phyloP scores from a whole-genome alignment of 768 basidiomycete species.

The Xerocomus potaroensis region DNA sequence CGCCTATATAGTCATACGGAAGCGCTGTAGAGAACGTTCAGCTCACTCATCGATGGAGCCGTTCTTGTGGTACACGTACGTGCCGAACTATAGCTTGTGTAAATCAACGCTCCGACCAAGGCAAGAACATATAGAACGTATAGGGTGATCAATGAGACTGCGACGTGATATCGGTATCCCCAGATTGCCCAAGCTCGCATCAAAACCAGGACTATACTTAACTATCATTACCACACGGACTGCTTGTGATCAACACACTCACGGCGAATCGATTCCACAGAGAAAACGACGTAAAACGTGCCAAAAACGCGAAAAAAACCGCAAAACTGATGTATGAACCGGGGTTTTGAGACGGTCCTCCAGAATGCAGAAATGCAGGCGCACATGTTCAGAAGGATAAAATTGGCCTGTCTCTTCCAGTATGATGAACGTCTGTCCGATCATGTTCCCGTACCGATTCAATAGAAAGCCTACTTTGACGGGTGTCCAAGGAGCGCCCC shows the following conservation, averaged over 20 bases:
- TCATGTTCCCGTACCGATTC: slow-evolving; percentile 10
- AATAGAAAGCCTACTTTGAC: slow-evolving; percentile 7
- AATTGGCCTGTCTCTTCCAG: slow-evolving; percentile 12
- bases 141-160: neutral
- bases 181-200: slow-evolving; percentile 3
- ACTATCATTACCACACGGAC: neutral
- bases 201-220: neutral
- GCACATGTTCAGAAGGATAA: neutral
- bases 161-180: neutral
- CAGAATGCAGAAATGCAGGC: neutral
- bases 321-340: neutral
- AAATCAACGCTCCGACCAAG: neutral
- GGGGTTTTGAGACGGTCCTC: neutral
- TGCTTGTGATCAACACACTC: neutral
- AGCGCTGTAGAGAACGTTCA: neutral
- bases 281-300: neutral
- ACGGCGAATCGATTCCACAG: slow-evolving; percentile 2
- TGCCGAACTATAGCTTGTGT: neutral
- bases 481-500: slow-evolving; percentile 3
- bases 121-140: neutral
- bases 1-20: neutral
- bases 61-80: neutral
- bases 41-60: neutral
- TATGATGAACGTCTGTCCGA: slow-evolving; percentile 6
- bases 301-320: neutral